Conservation (phyloP, 2,329 filamentous ascomycete genomes). For the Tolypocladium inflatum region DNA sequence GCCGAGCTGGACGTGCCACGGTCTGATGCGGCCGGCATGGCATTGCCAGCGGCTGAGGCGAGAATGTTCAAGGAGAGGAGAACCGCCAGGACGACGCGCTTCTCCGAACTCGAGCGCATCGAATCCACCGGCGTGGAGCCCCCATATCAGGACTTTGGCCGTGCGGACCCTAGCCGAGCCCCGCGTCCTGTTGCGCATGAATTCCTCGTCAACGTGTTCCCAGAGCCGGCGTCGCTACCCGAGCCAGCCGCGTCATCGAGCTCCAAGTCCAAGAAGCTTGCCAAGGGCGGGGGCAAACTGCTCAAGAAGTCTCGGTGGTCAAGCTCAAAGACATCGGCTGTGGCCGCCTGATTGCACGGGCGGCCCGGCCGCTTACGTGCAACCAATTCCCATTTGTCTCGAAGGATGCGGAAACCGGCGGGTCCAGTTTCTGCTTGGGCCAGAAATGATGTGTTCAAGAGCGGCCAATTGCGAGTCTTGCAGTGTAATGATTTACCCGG, state of each 20-base stretch:
- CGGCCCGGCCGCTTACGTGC: not conserved
- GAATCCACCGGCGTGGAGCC: constrained; percentile 13
- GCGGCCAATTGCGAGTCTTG: not conserved
- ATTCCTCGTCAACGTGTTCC: constrained; percentile 13
- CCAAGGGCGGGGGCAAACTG: constrained; percentile 18
- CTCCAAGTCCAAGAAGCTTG: constrained; percentile 16
- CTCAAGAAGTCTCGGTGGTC: constrained; percentile 15
- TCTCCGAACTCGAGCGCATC: constrained; percentile 20
- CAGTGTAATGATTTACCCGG: not conserved
- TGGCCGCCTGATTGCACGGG: constrained; percentile 5
- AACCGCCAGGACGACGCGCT: constrained; percentile 13
- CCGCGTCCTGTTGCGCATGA: constrained; percentile 5
- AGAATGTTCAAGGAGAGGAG: constrained; percentile 10
- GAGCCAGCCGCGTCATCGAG: constrained; percentile 8
- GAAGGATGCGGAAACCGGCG: not conserved
- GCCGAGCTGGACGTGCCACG: not conserved
- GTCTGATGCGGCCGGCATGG: not conserved
- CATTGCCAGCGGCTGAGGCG: not conserved
- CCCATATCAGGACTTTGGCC: constrained; percentile 1
- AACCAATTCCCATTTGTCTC: not conserved
- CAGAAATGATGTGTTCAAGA: not conserved
- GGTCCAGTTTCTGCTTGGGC: not conserved
- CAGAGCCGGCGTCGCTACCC: constrained; percentile 9
- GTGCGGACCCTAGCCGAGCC: constrained; percentile 4
- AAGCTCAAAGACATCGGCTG: constrained; percentile 8